A percentile compares a stretch with the other conserved stretches of the same genome.
Evolutionary conservation across 176 grass and related monocot genomes (phyloP).

Genomic region (Cenchrus americanus): DNA sequence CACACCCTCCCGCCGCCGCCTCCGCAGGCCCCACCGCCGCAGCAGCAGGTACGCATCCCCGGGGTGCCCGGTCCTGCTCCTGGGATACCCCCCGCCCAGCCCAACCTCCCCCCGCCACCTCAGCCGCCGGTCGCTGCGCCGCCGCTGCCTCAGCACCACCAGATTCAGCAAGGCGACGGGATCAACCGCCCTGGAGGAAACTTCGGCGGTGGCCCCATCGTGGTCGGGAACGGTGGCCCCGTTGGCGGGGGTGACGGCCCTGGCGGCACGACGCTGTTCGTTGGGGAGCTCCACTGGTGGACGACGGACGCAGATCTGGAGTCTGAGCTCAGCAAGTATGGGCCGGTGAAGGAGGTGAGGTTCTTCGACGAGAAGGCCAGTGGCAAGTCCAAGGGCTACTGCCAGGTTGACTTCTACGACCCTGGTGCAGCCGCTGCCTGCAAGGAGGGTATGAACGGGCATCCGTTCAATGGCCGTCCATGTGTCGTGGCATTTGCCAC

Average conservation of each 20-base stretch:
- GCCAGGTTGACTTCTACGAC: slow-evolving; percentile 83
- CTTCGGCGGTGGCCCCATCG: slow-evolving; percentile 43
- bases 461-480: slow-evolving; percentile 69
- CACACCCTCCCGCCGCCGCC: slow-evolving; percentile 25
- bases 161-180: slow-evolving; percentile 62
- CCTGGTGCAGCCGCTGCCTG: slow-evolving; percentile 49
- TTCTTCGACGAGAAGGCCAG: slow-evolving; percentile 95
- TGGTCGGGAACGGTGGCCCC: slow-evolving; percentile 39
- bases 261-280: slow-evolving; percentile 69
- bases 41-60: slow-evolving; percentile 63
- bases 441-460: slow-evolving; percentile 83
- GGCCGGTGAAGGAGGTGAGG: slow-evolving; percentile 79
- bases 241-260: slow-evolving; percentile 49
- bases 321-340: slow-evolving; percentile 72
- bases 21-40: slow-evolving; percentile 38
- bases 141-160: slow-evolving; percentile 44
- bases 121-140: slow-evolving; percentile 29
- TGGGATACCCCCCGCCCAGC: slow-evolving; percentile 52
- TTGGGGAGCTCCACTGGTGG: slow-evolving; percentile 95
- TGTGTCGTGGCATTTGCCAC: slow-evolving; percentile 78
- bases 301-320: slow-evolving; percentile 88
- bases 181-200: slow-evolving; percentile 67
- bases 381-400: slow-evolving; percentile 93
- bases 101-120: slow-evolving; percentile 45
- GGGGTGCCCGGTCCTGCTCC: slow-evolving; percentile 34